Evolutionary conservation across 2,329 filamentous ascomycete genomes (phyloP).

Genomic region (Xylariaceae sp.): DNA sequence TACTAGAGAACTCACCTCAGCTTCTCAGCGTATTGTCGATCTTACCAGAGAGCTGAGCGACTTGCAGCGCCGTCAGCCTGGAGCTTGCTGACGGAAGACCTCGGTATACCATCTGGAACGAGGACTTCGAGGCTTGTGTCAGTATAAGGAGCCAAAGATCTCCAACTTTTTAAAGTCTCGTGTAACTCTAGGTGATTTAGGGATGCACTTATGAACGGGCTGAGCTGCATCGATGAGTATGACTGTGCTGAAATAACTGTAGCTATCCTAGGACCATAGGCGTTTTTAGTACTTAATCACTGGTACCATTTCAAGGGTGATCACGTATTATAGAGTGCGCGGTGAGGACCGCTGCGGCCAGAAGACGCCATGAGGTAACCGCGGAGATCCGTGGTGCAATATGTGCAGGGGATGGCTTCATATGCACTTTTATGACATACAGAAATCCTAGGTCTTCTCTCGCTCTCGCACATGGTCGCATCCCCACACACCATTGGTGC

Average conservation of each 20-base stretch:
- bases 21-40: conserved; percentile 17
- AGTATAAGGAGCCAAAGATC: conserved; percentile 1
- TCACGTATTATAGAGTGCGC: conserved; percentile 9
- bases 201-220: conserved; percentile 16
- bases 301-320: conserved; percentile 6
- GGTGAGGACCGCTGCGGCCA: conserved; percentile 9
- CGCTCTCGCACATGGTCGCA: conserved; percentile 27
- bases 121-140: no score
- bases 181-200: conserved; percentile 1
- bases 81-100: neutral
- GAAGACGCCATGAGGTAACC: conserved; percentile 5
- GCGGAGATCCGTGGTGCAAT: conserved; percentile 23
- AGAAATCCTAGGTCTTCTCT: conserved; percentile 16
- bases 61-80: neutral
- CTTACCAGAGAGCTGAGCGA: conserved; percentile 17
- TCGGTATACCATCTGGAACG: no score
- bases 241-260: conserved; percentile 7
- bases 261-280: neutral
- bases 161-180: conserved; percentile 3
- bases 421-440: conserved; percentile 17
- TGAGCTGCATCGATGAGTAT: conserved; percentile 10
- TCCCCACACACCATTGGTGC: conserved; percentile 35
- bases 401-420: conserved; percentile 12
- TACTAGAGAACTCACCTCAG: conserved; percentile 9
- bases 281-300: conserved; percentile 4